Base-by-base conservation (phyloP, 1,284 basidiomycete genomes). In the Cryptococcus maquisensis region DNA sequence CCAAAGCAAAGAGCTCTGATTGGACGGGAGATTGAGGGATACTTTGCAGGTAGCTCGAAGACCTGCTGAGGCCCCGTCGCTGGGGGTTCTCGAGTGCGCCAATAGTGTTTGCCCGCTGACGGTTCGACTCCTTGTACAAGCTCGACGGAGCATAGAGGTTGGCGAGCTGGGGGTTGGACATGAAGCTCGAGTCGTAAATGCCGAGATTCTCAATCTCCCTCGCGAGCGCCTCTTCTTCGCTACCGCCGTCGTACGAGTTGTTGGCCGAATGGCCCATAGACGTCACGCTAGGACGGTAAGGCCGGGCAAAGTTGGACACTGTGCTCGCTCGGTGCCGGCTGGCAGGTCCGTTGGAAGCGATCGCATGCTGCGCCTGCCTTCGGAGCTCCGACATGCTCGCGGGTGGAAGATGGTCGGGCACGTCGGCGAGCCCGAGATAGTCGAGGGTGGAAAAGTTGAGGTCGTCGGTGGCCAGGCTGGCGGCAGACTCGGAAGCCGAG, bases 381-480 rank as follows among this genome's bases (percentile, higher is more conserved):
- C 87, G 85, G 56, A 91, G 79, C 75, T 91, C 90, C 16, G 87
- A 84, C 59, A 91, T 84, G 48, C 87, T 90, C 10, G 88, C 90
- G 4, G 88, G 87, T 2, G 84, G 84, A 12, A 69, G 68, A 20
- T 60, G 62, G n/a, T 66, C 64, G 15, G 47, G 44, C 16, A 57
- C 61, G 49, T 73, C 73, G 64, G 93, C 93, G 63, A 97, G 81
- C 44, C 93, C 93, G 50, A 97, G 86, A 73, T 96, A 96, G 75
- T 94, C 92, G 60, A 97, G 82, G 24, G 93, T 96, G 68, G 91
- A 88, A 48, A 93, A 88, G 69, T 92, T 88, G 72, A 90, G 89
- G 54, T 93, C 88, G 58, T 94, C 91, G 20, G 82, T 81, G 28
- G 79, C 82, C n/a, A 71, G 57, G 20, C 86, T 86, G 66, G 88